Evolutionary conservation across 2,329 filamentous ascomycete species (phyloP).

Genomic region (Talaromyces piceae): DNA sequence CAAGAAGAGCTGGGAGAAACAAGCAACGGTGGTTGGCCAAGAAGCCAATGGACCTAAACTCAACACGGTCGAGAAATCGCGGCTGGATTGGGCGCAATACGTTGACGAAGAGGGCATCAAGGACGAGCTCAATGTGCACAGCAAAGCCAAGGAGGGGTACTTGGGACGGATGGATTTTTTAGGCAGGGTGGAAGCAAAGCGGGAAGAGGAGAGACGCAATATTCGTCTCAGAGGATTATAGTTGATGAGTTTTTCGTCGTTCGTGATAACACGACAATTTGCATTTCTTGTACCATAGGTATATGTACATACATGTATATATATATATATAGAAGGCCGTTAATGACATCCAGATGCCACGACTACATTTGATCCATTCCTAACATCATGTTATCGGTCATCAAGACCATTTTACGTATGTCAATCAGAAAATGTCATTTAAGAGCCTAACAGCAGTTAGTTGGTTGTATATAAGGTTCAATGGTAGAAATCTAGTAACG

Average conservation of each 20-base stretch:
- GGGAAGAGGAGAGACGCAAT: slow-evolving; percentile 49
- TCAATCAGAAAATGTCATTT: not conserved
- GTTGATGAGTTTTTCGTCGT: not conserved
- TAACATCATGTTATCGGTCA: not conserved
- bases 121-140: slow-evolving; percentile 54
- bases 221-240: slow-evolving; percentile 40
- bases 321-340: slow-evolving; percentile 7
- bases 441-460: not conserved
- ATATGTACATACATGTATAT: slow-evolving; percentile 9
- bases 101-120: slow-evolving; percentile 55
- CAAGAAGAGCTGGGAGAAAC: slow-evolving; percentile 39
- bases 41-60: slow-evolving; percentile 49
- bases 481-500: not conserved
- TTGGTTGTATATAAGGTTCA: no score
- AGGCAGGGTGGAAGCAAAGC: slow-evolving; percentile 48
- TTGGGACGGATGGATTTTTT: slow-evolving; percentile 57
- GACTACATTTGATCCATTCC: slow-evolving; percentile 6
- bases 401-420: not conserved
- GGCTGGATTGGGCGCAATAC: slow-evolving; percentile 58
- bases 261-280: not conserved
- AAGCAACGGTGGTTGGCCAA: slow-evolving; percentile 21
- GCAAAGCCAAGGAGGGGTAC: slow-evolving; percentile 56
- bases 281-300: slow-evolving; percentile 4
- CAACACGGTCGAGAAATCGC: slow-evolving; percentile 60
- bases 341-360: slow-evolving; percentile 5